Conservation (phyloP, 2,329 filamentous ascomycete genomes). For the Colletotrichum sp. region DNA sequence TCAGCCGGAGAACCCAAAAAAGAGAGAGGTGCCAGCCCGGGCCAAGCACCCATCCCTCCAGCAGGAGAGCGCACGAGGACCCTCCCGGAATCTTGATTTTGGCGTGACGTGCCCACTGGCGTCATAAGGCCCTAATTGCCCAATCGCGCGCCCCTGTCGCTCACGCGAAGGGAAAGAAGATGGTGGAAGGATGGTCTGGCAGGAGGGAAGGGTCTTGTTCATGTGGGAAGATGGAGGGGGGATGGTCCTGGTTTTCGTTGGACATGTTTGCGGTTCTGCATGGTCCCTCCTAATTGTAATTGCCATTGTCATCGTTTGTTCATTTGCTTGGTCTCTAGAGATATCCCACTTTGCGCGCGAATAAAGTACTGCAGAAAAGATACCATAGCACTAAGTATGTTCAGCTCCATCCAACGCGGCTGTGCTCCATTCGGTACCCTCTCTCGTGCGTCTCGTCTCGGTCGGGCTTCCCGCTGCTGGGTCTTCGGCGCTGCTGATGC, state of each 20-base stretch:
- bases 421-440: not conserved
- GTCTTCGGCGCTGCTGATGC: not conserved
- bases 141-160: constrained; percentile 15
- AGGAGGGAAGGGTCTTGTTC: not conserved
- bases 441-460: constrained; percentile 7
- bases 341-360: not conserved
- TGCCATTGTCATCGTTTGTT: not conserved
- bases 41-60: not conserved
- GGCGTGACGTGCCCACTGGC: constrained; percentile 21
- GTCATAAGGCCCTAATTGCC: constrained; percentile 20
- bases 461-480: constrained; percentile 3
- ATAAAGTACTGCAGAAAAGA: not conserved
- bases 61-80: not conserved
- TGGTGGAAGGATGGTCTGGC: not conserved
- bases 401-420: not conserved
- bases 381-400: not conserved
- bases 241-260: not conserved
- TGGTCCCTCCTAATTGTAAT: not conserved
- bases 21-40: not conserved
- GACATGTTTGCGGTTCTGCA: not conserved
- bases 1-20: not conserved
- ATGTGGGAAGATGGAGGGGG: not conserved
- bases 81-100: constrained; percentile 18
- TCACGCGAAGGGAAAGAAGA: constrained; percentile 2
- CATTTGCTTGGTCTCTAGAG: not conserved